These are phyloP conservation scores for Peterozyma xylosa DNA, from an alignment of 805 yeast species.

Conservation along the genomic window DNA sequence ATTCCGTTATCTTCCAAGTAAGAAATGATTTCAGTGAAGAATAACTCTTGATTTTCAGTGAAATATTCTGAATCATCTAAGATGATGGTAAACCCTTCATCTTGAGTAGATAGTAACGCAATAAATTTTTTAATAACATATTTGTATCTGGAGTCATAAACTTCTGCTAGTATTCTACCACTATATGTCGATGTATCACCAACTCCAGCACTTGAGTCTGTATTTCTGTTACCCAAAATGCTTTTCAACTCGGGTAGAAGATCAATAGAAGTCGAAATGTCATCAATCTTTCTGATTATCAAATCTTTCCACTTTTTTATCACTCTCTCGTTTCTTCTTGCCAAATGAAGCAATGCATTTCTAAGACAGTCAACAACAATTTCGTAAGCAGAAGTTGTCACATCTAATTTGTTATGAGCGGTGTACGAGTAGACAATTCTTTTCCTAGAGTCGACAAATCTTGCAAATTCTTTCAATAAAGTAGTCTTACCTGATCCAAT, in stretches of 20 bases:
- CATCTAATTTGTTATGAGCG: conserved; percentile 19
- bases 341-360: conserved; percentile 30
- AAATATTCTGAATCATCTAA: conserved; percentile 41
- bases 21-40: conserved; percentile 22
- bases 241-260: conserved; percentile 37
- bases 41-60: conserved; percentile 22
- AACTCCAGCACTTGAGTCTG: too few species aligned
- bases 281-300: conserved; percentile 30
- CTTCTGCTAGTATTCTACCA: too few species aligned
- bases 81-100: conserved; percentile 34
- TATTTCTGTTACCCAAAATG: conserved; percentile 31
- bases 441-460: conserved; percentile 22
- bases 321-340: conserved; percentile 26
- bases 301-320: conserved; percentile 32
- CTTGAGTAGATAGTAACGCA: conserved; percentile 26
- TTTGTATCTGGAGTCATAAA: conserved; percentile 29
- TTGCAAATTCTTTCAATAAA: conserved; percentile 29
- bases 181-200: too few species aligned
- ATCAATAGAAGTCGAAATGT: conserved; percentile 30
- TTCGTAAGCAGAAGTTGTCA: conserved; percentile 12
- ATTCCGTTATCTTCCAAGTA: conserved; percentile 11
- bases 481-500: conserved; percentile 40
- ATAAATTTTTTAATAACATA: conserved; percentile 34
- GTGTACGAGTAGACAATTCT: conserved; percentile 23
- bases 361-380: conserved; percentile 15